These are phyloP conservation scores for Gossypium davidsonii DNA, from an alignment of 441 rosid genomes.

Conservation along the genomic window DNA sequence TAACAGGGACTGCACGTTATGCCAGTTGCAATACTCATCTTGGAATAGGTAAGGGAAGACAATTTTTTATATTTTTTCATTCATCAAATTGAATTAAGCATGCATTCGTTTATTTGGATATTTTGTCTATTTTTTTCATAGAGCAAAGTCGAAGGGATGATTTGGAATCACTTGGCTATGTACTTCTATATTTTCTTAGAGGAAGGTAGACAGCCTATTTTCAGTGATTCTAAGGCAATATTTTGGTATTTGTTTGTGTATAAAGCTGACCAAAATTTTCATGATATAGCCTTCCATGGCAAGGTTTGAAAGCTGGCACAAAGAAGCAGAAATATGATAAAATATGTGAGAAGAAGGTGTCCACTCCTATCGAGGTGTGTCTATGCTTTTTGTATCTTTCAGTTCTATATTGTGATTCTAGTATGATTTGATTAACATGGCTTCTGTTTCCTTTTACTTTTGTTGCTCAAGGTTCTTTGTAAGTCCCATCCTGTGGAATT, in stretches of 20 bases:
- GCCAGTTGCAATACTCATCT: slow-evolving; percentile 48
- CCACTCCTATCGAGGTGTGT: slow-evolving; percentile 87
- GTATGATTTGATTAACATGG: background rate
- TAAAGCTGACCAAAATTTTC: slow-evolving; percentile 18
- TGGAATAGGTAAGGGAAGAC: slow-evolving; percentile 23
- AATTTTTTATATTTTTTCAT: background rate
- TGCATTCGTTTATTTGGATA: background rate
- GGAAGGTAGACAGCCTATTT: slow-evolving; percentile 41
- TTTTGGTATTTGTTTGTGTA: background rate
- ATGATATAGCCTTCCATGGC: slow-evolving; percentile 86
- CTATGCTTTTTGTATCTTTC: slow-evolving; percentile 1
- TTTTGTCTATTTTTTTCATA: slow-evolving; percentile 16
- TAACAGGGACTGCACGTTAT: slow-evolving; percentile 71
- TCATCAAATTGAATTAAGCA: background rate
- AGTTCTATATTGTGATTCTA: background rate
- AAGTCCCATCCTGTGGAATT: slow-evolving; percentile 2
- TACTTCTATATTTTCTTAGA: slow-evolving; percentile 55
- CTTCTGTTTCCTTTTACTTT: background rate
- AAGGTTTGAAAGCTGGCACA: slow-evolving; percentile 84
- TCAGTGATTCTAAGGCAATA: background rate
- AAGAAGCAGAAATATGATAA: slow-evolving; percentile 91
- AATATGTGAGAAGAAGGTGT: slow-evolving; percentile 86
- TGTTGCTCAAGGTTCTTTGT: slow-evolving; percentile 36
- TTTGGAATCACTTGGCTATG: slow-evolving; percentile 24
- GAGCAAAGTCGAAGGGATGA: slow-evolving; percentile 74